Evolutionary conservation across 176 grass and related monocot genomes (phyloP).

Genomic region (Oryza nivara): DNA sequence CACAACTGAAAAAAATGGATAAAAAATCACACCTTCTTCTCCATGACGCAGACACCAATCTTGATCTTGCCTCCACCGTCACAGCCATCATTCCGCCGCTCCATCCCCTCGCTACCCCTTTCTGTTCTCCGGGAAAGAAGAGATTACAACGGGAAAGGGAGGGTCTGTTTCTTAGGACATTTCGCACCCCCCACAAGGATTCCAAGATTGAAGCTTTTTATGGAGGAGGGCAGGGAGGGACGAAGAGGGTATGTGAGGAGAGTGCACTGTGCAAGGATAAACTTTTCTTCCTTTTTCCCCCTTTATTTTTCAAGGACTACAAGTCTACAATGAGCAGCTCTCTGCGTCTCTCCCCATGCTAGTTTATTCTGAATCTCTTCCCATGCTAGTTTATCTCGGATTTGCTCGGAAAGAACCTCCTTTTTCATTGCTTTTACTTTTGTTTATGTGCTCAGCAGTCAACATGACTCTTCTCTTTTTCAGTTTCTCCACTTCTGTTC

Average conservation of each 20-base stretch:
- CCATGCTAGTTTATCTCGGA: neutral
- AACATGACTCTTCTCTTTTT: neutral
- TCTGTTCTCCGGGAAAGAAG: slow-evolving; percentile 13
- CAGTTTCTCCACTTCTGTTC: neutral
- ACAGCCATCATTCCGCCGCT: slow-evolving; percentile 43
- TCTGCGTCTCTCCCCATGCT: neutral
- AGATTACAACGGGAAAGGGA: slow-evolving; percentile 25
- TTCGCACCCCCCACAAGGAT: neutral
- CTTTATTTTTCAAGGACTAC: neutral
- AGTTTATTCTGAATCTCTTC: neutral
- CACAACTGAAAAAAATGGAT: slow-evolving; percentile 5
- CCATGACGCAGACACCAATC: slow-evolving; percentile 95
- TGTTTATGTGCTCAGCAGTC: neutral
- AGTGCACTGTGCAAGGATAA: slow-evolving; percentile 4
- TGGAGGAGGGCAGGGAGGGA: neutral
- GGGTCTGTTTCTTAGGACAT: slow-evolving; percentile 42
- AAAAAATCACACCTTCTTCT: slow-evolving; percentile 75
- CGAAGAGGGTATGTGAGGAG: slow-evolving; percentile 11
- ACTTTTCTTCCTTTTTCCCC: neutral
- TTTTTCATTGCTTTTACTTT: neutral
- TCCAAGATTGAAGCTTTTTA: slow-evolving; percentile 31
- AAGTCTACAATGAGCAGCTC: neutral
- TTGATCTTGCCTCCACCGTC: slow-evolving; percentile 53
- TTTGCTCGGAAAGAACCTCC: neutral
- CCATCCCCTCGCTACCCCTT: slow-evolving; percentile 35